A percentile compares a stretch with the other conserved stretches of the same genome.
Conservation (phyloP, 2,329 filamentous ascomycete species). For the Claviceps africana region DNA sequence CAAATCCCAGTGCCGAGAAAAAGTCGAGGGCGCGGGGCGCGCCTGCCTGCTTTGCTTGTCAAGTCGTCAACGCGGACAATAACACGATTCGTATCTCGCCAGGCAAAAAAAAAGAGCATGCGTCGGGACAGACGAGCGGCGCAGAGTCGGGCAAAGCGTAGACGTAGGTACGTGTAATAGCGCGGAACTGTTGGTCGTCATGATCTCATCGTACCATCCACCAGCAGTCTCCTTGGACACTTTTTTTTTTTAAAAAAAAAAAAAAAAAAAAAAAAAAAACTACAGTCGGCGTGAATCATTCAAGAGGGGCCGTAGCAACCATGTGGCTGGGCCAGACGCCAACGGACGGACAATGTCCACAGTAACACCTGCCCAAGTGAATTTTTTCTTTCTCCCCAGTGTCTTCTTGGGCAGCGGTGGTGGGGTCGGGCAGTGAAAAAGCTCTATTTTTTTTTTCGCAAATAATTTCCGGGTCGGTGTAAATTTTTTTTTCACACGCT, state of each 20-base stretch:
- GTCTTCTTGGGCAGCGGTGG: constrained; percentile 12
- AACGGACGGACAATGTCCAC: not conserved
- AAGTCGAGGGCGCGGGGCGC: constrained; percentile 1
- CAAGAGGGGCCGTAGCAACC: too few relatives aligned
- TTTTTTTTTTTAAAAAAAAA: not conserved
- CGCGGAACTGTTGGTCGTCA: not conserved
- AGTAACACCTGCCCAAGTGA: not conserved
- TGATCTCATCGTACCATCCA: not conserved
- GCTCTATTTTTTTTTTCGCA: constrained; percentile 4
- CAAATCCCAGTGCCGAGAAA: not conserved
- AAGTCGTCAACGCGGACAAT: not conserved
- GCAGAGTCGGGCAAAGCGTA: too few relatives aligned
- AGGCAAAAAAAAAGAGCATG: too few relatives aligned
- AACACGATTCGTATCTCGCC: not conserved
- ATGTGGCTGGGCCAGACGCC: too few relatives aligned
- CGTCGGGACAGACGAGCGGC: too few relatives aligned
- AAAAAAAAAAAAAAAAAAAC: too few relatives aligned
- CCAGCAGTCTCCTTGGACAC: not conserved
- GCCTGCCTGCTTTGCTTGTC: too few relatives aligned
- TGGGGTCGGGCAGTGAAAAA: constrained; percentile 14
- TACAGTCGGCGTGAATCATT: not conserved
- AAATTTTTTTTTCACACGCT: constrained; percentile 11
- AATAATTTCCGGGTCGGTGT: constrained; percentile 7
- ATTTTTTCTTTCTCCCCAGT: not conserved
- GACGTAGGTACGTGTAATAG: too few relatives aligned